A percentile compares a stretch with the other conserved stretches of the same genome.
Conservation (phyloP, 192 early-diverging fungal species). For the Backusella morwellensis region DNA sequence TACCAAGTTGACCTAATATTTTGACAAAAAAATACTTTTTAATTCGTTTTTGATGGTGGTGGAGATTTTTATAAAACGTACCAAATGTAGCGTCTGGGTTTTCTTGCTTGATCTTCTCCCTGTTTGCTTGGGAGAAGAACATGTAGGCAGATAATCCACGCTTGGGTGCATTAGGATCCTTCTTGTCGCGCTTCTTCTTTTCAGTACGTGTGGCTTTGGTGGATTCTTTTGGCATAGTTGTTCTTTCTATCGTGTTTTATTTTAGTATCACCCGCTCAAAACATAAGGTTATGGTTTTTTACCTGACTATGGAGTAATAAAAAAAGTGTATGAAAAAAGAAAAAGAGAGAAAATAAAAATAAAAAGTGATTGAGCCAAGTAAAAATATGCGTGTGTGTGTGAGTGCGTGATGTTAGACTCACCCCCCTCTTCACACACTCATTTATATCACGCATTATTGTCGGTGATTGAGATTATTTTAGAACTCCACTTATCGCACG, state of each 20-base stretch:
- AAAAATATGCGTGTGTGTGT: neutral
- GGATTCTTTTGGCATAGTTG: neutral
- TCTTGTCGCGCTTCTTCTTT: constrained; percentile 63
- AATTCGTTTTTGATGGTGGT: too few relatives aligned
- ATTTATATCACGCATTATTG: neutral
- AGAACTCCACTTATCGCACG: neutral
- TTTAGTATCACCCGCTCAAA: neutral
- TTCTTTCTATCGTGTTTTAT: neutral
- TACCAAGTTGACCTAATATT: constrained; percentile 28
- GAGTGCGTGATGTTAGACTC: neutral
- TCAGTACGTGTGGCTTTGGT: constrained; percentile 40
- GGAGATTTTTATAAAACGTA: constrained; percentile 11
- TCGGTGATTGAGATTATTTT: neutral
- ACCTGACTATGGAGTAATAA: neutral
- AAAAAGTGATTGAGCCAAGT: neutral
- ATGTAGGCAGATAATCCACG: constrained; percentile 88
- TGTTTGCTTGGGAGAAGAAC: constrained; percentile 81
- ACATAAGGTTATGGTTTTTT: neutral
- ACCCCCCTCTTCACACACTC: neutral
- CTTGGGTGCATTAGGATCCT: constrained; percentile 90
- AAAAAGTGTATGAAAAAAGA: neutral
- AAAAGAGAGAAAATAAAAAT: neutral
- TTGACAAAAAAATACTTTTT: neutral
- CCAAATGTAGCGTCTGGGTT: constrained; percentile 75
- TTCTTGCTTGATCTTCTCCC: constrained; percentile 71